phyloP scores from a whole-genome alignment of 192 early-diverging fungal species.

The Podila verticillata region DNA sequence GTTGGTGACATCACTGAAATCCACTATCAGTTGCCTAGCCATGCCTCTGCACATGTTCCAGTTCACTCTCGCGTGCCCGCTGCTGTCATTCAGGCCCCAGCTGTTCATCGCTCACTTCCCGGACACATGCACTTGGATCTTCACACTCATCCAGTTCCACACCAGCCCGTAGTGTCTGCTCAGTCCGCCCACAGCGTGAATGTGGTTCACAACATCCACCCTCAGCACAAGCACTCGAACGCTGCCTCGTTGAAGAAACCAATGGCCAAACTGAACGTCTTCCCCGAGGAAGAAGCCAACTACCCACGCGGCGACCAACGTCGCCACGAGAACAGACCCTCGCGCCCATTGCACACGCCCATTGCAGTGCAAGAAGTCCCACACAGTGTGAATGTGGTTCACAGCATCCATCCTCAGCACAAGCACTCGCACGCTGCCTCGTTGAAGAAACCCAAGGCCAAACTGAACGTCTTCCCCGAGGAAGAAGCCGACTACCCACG shows the following conservation, averaged over 20 bases:
- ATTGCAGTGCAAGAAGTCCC: slow-evolving; percentile 13
- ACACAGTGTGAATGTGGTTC: neutral
- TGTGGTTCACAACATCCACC: neutral
- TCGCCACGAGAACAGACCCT: neutral
- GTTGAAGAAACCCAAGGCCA: slow-evolving; percentile 7
- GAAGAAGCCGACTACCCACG: slow-evolving; percentile 37
- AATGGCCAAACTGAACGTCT: neutral
- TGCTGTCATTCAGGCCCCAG: neutral
- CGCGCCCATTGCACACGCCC: neutral
- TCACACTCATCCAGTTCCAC: neutral
- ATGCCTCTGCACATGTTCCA: neutral
- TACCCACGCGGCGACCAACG: slow-evolving; percentile 24
- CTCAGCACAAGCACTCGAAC: neutral
- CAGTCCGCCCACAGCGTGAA: neutral
- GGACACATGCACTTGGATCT: slow-evolving; percentile 1
- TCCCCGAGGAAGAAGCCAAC: slow-evolving; percentile 22
- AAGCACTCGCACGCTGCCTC: slow-evolving; percentile 14
- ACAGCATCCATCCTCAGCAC: neutral
- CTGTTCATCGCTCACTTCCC: neutral
- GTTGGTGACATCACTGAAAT: slow-evolving; percentile 7
- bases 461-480: slow-evolving; percentile 9
- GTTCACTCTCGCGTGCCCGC: neutral
- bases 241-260: slow-evolving; percentile 16
- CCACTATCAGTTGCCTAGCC: neutral
- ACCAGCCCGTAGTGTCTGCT: too few species aligned